phyloP scores from a whole-genome alignment of 495 filamentous ascomycete genomes.

The Neurospora africana region DNA sequence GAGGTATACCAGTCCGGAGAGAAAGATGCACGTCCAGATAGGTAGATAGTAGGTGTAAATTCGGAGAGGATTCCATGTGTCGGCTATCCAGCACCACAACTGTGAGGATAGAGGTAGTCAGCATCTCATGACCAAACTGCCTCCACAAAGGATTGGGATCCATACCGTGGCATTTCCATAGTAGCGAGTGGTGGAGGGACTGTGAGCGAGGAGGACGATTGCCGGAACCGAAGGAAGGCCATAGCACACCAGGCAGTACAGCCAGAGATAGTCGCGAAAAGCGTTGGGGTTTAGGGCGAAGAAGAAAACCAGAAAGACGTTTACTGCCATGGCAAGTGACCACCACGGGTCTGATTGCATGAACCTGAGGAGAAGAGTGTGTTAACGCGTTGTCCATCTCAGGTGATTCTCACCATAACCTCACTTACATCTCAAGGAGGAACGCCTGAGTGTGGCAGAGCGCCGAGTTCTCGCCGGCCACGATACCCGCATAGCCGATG shows the following conservation, averaged over 20 bases:
- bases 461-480: conserved; percentile 38
- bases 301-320: conserved; percentile 81
- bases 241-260: conserved; percentile 63
- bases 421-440: conserved; percentile 48
- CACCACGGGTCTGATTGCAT: conserved; percentile 50
- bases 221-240: conserved; percentile 63
- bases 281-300: conserved; percentile 53
- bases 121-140: neutral
- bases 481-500: conserved; percentile 47
- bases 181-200: neutral
- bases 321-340: conserved; percentile 71
- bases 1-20: conserved; percentile 62
- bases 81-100: conserved; percentile 81
- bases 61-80: conserved; percentile 57
- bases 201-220: conserved; percentile 43
- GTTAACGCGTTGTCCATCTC: neutral
- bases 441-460: conserved; percentile 72
- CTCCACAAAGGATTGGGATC: neutral
- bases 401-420: neutral
- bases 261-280: conserved; percentile 56
- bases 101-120: conserved; percentile 7
- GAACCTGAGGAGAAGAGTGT: conserved; percentile 29
- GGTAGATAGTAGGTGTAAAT: conserved; percentile 73
- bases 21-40: conserved; percentile 67
- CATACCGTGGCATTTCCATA: conserved; percentile 63